Base-by-base conservation (phyloP, 129 eudicot genomes). In the Oenanthe sinensis region DNA sequence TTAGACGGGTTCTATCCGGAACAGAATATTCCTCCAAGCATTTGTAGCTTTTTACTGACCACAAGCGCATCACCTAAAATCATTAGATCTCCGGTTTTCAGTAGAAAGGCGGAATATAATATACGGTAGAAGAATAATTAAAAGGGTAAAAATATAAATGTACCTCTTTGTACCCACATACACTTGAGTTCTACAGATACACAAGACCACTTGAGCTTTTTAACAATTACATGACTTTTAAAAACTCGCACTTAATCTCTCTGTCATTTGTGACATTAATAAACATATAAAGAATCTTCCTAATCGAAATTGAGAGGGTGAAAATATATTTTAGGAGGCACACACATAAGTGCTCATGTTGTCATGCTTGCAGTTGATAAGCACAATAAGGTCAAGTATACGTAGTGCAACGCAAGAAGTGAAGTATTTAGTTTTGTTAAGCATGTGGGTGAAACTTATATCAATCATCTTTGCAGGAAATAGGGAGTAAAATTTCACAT, bases 31-130 rank as follows among this genome's bases (percentile, higher is more conserved):
- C 97, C 48, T 90, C 96, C 92, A 95, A 78, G 58, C 92, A 88
- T 82, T 84, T 90, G 94, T 89, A 91, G 75, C 90, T 91, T 68
- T 87, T 92, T 48, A 87, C 92, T 19, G 98, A 95, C 98, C 98
- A 95, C 39, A 95, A 89, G 30, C 97, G 97, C 94, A 95, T 90
- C 79, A 88, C 92, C 98, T 95, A 81, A 54, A 81, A 88, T 77
- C 37, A 70, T 43, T 65, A 39, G 39, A 83, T 33, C 24, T 24
- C 68, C 76, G 44, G 60, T 47, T 74, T 69, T 79, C 62, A 81
- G 36, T 39, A 65, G 46, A 40, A 58, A 69, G 20, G 65, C 43
- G 24, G 28, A 37, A 39, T 69, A 78, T 77, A 5, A 63, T 13
- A 77, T 42, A 55, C 40, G 5, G 37, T 2, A n/a, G 22, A 63